These are phyloP conservation scores for Tanacetum coccineum DNA, from an alignment of 129 eudicot species.

Conservation along the genomic window DNA sequence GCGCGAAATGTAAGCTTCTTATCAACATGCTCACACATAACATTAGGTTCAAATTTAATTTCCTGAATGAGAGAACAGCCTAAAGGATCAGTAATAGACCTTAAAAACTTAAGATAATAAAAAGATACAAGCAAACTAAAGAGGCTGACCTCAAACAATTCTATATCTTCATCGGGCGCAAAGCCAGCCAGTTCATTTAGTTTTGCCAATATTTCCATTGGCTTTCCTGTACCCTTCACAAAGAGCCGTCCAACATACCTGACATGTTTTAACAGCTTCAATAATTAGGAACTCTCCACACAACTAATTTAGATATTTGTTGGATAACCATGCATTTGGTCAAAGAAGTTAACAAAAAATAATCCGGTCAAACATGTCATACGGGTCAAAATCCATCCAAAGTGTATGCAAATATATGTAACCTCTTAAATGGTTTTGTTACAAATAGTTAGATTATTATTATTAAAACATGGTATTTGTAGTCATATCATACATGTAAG, in stretches of 20 bases:
- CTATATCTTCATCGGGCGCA: slow-evolving; percentile 68
- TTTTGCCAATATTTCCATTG: slow-evolving; percentile 49
- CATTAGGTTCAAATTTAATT: slow-evolving; percentile 57
- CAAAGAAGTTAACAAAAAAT: too few relatives aligned
- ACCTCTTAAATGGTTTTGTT: too few relatives aligned
- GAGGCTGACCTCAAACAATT: slow-evolving; percentile 61
- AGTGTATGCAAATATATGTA: too few relatives aligned
- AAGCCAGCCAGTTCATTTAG: slow-evolving; percentile 79
- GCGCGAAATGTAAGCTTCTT: slow-evolving; percentile 42
- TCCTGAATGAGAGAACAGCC: slow-evolving; percentile 50
- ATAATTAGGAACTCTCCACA: too few relatives aligned
- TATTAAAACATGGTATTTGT: too few relatives aligned
- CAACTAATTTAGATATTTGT: too few relatives aligned
- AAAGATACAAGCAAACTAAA: not conserved
- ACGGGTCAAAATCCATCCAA: too few relatives aligned
- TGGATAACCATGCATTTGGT: too few relatives aligned
- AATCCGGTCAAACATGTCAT: too few relatives aligned
- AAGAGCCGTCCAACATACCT: slow-evolving; percentile 77
- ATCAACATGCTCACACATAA: slow-evolving; percentile 66
- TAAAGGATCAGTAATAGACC: not conserved
- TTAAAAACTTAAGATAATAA: too few relatives aligned
- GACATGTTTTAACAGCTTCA: not conserved
- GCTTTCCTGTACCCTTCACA: slow-evolving; percentile 57
- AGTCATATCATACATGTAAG: too few relatives aligned
- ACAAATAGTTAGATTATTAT: too few relatives aligned